A percentile compares a stretch with the other conserved stretches of the same genome.
Evolutionary conservation across 2,329 filamentous ascomycete genomes (phyloP).

Genomic region (Colletotrichum tropicale): DNA sequence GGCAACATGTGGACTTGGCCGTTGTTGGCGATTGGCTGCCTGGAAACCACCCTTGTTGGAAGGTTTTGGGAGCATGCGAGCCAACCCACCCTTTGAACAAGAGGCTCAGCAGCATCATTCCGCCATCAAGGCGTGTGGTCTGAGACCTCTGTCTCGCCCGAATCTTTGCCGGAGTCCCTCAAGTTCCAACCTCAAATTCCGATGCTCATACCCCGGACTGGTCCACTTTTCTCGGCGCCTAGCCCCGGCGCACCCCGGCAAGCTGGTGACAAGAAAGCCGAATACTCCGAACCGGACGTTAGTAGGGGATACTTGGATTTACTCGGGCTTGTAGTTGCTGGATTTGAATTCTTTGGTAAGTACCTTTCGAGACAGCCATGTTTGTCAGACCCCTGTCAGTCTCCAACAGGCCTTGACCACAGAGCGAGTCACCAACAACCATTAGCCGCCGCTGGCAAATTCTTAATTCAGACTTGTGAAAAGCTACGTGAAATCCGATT

Average conservation of each 20-base stretch:
- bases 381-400: background rate
- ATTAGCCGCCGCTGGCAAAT: background rate
- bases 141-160: background rate
- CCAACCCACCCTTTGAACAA: background rate
- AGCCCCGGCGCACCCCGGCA: background rate
- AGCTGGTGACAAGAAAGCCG: background rate
- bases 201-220: background rate
- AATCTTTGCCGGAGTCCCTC: background rate
- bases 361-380: no score
- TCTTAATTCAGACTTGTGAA: background rate
- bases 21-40: background rate
- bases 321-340: background rate
- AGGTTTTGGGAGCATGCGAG: background rate
- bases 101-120: background rate
- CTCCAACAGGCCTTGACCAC: background rate
- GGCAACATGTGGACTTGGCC: background rate
- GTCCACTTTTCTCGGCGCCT: background rate
- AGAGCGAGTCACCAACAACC: background rate
- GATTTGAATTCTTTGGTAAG: background rate
- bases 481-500: fast-evolving
- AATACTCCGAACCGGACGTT: fast-evolving
- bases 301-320: background rate
- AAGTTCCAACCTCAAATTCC: background rate
- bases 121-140: no score
- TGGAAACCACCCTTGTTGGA: background rate